Percentiles rank a stretch among this genome's conserved stretches.
phyloP scores from a whole-genome alignment of 2,329 filamentous ascomycete species.

The Penicillium sp. region DNA sequence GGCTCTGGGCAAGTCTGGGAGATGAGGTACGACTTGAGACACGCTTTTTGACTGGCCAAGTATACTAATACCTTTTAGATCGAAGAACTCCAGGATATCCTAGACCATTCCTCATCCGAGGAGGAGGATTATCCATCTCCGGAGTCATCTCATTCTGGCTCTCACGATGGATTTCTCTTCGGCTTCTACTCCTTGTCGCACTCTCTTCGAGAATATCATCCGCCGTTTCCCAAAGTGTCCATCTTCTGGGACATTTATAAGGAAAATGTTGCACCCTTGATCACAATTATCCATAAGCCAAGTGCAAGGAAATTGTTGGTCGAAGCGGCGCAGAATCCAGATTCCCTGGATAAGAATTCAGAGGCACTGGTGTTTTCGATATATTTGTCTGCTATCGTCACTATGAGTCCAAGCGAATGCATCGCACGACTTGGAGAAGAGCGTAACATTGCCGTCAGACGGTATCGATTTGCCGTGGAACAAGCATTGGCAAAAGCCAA shows the following conservation, averaged over 20 bases:
- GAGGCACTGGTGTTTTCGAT: constrained; percentile 63
- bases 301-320: constrained; percentile 52
- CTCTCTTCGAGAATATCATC: constrained; percentile 58
- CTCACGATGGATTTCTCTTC: constrained; percentile 61
- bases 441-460: constrained; percentile 48
- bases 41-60: background rate
- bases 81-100: constrained; percentile 61
- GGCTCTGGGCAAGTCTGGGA: constrained; percentile 60
- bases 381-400: constrained; percentile 57
- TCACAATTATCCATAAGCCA: constrained; percentile 60
- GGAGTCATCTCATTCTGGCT: constrained; percentile 40
- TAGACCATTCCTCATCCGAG: constrained; percentile 58
- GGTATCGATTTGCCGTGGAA: constrained; percentile 63
- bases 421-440: constrained; percentile 51
- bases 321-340: constrained; percentile 50
- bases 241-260: constrained; percentile 59
- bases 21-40: constrained; percentile 51
- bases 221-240: constrained; percentile 50
- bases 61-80: constrained; percentile 41
- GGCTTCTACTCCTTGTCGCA: constrained; percentile 58
- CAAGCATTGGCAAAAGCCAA: constrained; percentile 63
- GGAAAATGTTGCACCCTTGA: constrained; percentile 61
- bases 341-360: constrained; percentile 51
- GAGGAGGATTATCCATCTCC: constrained; percentile 54
- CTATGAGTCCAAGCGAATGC: constrained; percentile 43